Evolutionary conservation across 2,329 filamentous ascomycete species (phyloP), one percentile per base, ranked within the genome.

Genomic region (Diaporthe eres): DNA sequence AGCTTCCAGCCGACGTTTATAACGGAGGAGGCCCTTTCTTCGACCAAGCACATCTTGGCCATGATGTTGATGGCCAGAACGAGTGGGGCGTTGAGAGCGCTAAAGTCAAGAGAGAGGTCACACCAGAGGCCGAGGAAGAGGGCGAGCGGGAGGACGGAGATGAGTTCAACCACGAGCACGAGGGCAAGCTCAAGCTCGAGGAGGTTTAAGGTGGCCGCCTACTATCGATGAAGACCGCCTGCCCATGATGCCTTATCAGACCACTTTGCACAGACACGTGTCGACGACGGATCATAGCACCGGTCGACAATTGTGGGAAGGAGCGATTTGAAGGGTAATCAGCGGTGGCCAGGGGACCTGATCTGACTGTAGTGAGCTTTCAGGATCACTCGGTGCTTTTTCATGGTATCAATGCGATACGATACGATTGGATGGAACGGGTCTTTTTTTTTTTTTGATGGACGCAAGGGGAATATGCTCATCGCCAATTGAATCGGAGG

Each of bases 171-270:
- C 7, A 60, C 15, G 72, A 65, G 25, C 34, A 53, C 19, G 19
- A 60, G 57, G 28, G 28, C n/a, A 47, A 75, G 47, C 42, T 39
- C 63, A 17, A 37, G 44, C 12, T 53, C 31, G n/a, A 70, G 65
- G 47, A 53, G 49, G 22, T 55, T 22, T 55, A 13, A 70, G 47
- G 31, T 19, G n/a, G 61, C 39, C n/a, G n/a, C 22, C 17, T 42
- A 25, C 10, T 5, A 44, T 22, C 6, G 37, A 51, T 25, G 25
- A 47, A 67, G 5, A 28, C 13, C 37, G n/a, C 9, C 47, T 22
- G n/a, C n/a, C 5, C 34, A 37, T 17, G 17, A 9, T 15, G 37
- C 31, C 13, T 31, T n/a, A 25, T 15, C 22, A 37, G 44, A 19
- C 22, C 19, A 10, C 7, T 53, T 28, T 39, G 65, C 31, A 55